A percentile compares a stretch with the other conserved stretches of the same genome.
Conservation (phyloP, 2,329 filamentous ascomycete species). For the Cercospora sp. region DNA sequence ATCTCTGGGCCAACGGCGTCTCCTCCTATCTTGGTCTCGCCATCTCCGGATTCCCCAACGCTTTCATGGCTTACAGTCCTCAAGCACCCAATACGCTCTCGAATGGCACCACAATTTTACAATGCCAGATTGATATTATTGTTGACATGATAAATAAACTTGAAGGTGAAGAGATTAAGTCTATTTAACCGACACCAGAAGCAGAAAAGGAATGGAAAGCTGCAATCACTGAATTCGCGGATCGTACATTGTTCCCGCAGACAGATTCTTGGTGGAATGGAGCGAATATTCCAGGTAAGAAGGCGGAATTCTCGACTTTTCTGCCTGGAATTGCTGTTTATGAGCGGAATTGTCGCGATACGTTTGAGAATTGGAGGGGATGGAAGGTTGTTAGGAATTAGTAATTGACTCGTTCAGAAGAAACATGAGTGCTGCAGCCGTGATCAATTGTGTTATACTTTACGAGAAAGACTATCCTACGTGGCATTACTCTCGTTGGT, state of each 20-base stretch:
- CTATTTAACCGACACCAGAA: slow-evolving; percentile 44
- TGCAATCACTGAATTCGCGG: slow-evolving; percentile 26
- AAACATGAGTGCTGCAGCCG: not conserved
- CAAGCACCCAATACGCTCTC: slow-evolving; percentile 49
- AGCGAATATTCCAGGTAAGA: slow-evolving; percentile 48
- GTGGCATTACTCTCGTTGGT: not conserved
- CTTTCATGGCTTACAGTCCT: slow-evolving; percentile 48
- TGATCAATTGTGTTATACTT: not conserved
- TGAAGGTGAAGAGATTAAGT: slow-evolving; percentile 41
- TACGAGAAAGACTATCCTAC: not conserved
- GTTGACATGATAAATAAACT: slow-evolving; percentile 45
- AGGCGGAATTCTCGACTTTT: slow-evolving; percentile 43
- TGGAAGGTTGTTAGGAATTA: slow-evolving; percentile 30
- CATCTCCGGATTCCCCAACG: slow-evolving; percentile 38
- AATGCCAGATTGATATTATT: slow-evolving; percentile 48
- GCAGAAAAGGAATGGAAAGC: slow-evolving; percentile 45
- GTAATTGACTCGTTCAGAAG: not conserved
- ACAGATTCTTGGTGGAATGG: slow-evolving; percentile 41
- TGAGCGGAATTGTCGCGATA: slow-evolving; percentile 42
- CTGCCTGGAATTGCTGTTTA: slow-evolving; percentile 42
- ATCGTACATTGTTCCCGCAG: slow-evolving; percentile 32
- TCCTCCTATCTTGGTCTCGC: slow-evolving; percentile 44
- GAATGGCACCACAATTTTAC: slow-evolving; percentile 48
- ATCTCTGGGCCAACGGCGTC: slow-evolving; percentile 45
- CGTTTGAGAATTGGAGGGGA: slow-evolving; percentile 40